Percentiles rank a stretch among this genome's conserved stretches.
Conservation (phyloP, 2,329 filamentous ascomycete species). For the Alternaria alternata region DNA sequence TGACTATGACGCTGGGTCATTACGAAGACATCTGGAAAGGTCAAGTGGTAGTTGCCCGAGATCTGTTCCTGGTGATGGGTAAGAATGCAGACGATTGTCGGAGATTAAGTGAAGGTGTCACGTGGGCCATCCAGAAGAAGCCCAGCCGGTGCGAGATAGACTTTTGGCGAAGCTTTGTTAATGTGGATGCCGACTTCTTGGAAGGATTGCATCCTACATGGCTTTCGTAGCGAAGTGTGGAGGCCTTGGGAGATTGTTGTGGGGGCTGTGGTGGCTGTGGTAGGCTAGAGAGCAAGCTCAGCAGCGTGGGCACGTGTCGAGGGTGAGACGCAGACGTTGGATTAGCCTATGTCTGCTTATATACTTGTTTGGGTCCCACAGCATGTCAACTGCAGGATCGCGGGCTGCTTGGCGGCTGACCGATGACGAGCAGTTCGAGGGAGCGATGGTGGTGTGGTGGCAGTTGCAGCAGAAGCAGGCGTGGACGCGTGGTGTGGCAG, state of each 20-base stretch:
- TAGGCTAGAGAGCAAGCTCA: not conserved
- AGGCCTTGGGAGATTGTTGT: not conserved
- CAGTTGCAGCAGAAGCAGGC: too few relatives aligned
- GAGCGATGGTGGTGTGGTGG: not conserved
- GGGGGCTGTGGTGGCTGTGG: not conserved
- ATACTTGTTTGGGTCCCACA: not conserved
- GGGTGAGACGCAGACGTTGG: not conserved
- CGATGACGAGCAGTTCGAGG: slow-evolving; percentile 2
- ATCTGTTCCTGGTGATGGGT: slow-evolving; percentile 59
- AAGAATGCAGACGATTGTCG: slow-evolving; percentile 53
- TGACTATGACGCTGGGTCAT: slow-evolving; percentile 43
- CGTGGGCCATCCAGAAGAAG: slow-evolving; percentile 58
- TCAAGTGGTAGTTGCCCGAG: slow-evolving; percentile 53
- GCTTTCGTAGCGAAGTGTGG: slow-evolving; percentile 19
- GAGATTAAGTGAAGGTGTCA: slow-evolving; percentile 51
- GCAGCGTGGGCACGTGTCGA: not conserved
- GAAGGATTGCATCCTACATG: slow-evolving; percentile 53
- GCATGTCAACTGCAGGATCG: slow-evolving; percentile 3
- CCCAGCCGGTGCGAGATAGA: slow-evolving; percentile 60
- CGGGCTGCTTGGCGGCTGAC: not conserved
- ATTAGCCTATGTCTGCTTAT: not conserved
- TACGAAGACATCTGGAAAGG: slow-evolving; percentile 43
- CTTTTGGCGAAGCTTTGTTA: slow-evolving; percentile 61
- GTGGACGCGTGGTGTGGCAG: slow-evolving; percentile 8
- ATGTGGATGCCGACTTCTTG: slow-evolving; percentile 57